These are phyloP conservation scores for Metschnikowia henanensis DNA, from an alignment of 805 yeast species.

Conservation along the genomic window DNA sequence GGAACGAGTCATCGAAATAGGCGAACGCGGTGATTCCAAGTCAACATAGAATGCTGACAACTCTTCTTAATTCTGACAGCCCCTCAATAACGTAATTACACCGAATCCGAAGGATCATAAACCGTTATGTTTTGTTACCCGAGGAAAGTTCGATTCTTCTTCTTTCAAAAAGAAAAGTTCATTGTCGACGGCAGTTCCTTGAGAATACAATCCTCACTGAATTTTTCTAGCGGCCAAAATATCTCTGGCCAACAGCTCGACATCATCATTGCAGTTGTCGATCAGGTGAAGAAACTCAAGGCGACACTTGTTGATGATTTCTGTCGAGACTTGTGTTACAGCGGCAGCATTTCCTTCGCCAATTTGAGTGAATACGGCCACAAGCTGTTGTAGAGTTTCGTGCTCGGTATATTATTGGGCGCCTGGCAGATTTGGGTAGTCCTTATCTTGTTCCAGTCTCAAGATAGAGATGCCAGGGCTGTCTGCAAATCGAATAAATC, in stretches of 20 bases:
- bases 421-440: neutral
- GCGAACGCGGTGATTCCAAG: no score
- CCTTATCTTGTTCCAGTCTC: neutral
- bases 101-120: no score
- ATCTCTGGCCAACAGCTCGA: slow-evolving; percentile 1
- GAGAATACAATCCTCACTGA: slow-evolving; percentile 3
- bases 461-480: neutral
- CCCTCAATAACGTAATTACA: no score
- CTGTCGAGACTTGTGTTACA: neutral
- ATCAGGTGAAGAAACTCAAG: neutral
- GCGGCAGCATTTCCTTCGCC: neutral
- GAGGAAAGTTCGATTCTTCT: neutral
- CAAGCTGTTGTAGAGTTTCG: neutral
- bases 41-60: no score
- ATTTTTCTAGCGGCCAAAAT: slow-evolving; percentile 5
- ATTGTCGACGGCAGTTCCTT: slow-evolving; percentile 5
- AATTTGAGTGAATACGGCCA: neutral
- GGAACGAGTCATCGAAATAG: no score
- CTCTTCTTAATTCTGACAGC: no score
- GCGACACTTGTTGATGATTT: neutral
- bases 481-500: slow-evolving; percentile 1
- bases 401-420: neutral
- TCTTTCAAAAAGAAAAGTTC: slow-evolving; percentile 4
- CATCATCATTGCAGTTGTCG: slow-evolving; percentile 1
- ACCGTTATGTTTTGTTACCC: neutral